These are phyloP conservation scores for Citrus hindsii DNA, from an alignment of 345 rosid genomes.

Conservation along the genomic window DNA sequence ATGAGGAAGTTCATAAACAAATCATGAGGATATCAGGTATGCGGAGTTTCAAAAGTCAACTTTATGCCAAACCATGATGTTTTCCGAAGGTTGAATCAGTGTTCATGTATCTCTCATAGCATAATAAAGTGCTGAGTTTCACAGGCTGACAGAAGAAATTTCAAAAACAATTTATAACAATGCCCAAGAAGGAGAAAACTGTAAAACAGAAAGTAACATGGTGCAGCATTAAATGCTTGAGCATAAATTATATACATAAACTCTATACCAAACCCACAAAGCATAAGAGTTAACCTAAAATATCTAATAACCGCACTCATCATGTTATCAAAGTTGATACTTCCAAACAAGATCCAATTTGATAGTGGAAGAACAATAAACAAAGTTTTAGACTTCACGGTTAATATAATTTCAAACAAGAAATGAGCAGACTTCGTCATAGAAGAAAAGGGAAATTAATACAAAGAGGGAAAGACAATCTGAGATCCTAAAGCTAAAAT, in stretches of 20 bases:
- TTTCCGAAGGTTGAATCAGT: neutral
- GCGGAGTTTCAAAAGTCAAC: neutral
- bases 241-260: neutral
- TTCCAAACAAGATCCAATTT: neutral
- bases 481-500: neutral
- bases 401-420: neutral
- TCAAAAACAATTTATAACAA: neutral
- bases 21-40: neutral
- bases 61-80: neutral
- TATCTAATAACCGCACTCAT: neutral
- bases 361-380: neutral
- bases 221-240: neutral
- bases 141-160: neutral
- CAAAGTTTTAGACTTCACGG: neutral
- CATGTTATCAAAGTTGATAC: neutral
- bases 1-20: neutral
- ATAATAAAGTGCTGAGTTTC: neutral
- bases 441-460: neutral
- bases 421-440: neutral
- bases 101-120: neutral
- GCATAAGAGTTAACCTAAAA: neutral
- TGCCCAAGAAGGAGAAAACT: neutral
- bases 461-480: neutral
- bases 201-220: too few relatives aligned
- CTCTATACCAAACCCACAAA: neutral